Conservation (phyloP, 2,329 filamentous ascomycete genomes). For the Diaporthe helianthi region DNA sequence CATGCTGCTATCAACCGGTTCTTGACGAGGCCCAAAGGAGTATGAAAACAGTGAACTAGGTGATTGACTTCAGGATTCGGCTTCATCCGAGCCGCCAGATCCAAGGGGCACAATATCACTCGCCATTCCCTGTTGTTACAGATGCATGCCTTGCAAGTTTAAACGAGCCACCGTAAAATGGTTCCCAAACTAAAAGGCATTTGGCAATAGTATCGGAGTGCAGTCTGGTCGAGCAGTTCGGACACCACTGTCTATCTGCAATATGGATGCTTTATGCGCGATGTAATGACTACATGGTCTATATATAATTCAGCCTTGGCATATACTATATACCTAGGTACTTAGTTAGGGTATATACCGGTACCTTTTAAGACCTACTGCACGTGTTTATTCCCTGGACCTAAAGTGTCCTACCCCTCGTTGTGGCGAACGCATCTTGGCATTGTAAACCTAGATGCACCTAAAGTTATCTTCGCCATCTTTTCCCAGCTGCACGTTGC, state of each 20-base stretch:
- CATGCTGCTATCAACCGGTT: not conserved
- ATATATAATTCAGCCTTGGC: not conserved
- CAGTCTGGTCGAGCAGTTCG: not conserved
- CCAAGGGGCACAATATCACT: constrained; percentile 3
- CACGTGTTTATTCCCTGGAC: not conserved
- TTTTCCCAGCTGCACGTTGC: not conserved
- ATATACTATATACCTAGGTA: too few relatives aligned
- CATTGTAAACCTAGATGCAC: not conserved
- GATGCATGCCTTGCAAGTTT: not conserved
- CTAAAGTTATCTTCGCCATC: not conserved
- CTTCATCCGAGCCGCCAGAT: constrained; percentile 5
- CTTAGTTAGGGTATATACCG: too few relatives aligned
- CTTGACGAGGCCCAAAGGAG: not conserved
- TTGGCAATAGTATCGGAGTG: not conserved
- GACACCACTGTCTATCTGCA: not conserved
- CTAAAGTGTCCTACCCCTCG: not conserved
- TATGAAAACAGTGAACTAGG: not conserved
- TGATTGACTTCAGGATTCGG: not conserved
- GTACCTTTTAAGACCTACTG: too few relatives aligned
- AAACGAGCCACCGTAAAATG: not conserved
- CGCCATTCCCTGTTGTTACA: not conserved
- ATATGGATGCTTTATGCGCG: not conserved
- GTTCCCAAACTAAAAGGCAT: not conserved
- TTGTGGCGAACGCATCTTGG: not conserved
- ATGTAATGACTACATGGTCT: not conserved